Evolutionary conservation across 1,284 basidiomycete genomes (phyloP), one percentile per base, ranked within the genome.

Genomic region (Takashimella tepidaria): DNA sequence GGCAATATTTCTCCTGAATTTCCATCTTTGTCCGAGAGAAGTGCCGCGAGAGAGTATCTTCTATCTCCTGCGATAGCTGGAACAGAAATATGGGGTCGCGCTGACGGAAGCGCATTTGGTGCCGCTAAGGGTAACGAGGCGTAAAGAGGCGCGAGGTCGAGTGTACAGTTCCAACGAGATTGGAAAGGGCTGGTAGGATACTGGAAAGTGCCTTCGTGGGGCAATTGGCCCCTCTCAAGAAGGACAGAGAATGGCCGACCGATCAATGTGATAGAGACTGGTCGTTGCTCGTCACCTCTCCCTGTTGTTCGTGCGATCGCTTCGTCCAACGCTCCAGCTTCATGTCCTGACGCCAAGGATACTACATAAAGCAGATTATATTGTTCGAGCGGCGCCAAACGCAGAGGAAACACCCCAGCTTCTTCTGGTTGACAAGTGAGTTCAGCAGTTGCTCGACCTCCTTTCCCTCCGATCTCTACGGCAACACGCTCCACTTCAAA

Each of bases 311-410:
- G 54, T 20, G 56, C 59, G 0, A 66, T 54, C 5, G 56, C 61
- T 20, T 59, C 41, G 4, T 41, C 57, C 45, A 59, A 49, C 19
- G 53, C 31, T 26, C 46, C 53, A 13, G 49, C 54, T 20, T 58
- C 52, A 2, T 53, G 37, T 1, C 65, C 51, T 5, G 61, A 58
- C 5, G 62, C 60, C 4, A 70, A 56, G 13, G 84, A 82, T 8
- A 93, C 87, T 0, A 86, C 85, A 63, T 92, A 93, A 5, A 95
- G 80, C 20, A 93, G 78, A 68, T 92, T 92, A 67, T 85, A 88
- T 73, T 93, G 90, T 50, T 89, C 88, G 56, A 80, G 78, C 1
- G 84, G 79, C 0, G 80, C 79, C 3, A 93, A 78, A 4, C 72
- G 76, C 6, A 92, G 74, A 1, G 90, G 91, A 69, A 92, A 92